Evolutionary conservation across 495 filamentous ascomycete genomes (phyloP), one percentile per base, ranked within the genome.

Genomic region (Podospora didyma): DNA sequence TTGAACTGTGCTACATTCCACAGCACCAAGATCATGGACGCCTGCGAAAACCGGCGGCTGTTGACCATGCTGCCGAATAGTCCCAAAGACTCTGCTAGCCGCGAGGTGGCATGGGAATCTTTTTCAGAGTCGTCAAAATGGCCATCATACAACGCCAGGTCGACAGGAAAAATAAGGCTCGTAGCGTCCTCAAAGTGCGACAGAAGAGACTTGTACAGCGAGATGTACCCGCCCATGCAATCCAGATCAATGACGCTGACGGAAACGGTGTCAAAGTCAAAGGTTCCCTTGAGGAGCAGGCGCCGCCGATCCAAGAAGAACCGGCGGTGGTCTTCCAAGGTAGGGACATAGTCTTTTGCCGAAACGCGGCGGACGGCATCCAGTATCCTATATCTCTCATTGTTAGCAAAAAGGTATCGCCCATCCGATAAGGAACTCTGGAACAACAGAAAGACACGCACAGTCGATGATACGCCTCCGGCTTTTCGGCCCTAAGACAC

Each of bases 321-420:
- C 4, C 54, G 49, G 22, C 54, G 54, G 59, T 57, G 44, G 51
- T 61, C 59, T 3, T 20, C 45, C 5, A 35, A 11, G 17, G 59
- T 54, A 1, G 59, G 59, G 7, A 39, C 19, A 21, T 57, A 61
- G 10, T 53, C 14, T 17, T 49, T 2, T 19, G 45, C 22, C 16
- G 46, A 42, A 0, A 56, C 51, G 5, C 56, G 55, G 14, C n/a
- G 24, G 21, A 62, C 14, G 16, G 51, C 31, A 12, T 58, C 56
- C 42, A 56, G 41, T 14, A 59, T 17, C 20, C 51, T 58, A 19
- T n/a, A n/a, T n/a, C n/a, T n/a, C n/a, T 21, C 9, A 34, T 45
- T 45, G 51, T 44, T 14, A 42, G 35, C 11, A 17, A 7, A 42
- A 42, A 17, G n/a, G 1, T 12, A 10, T 12, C 12, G 12, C 14